Evolutionary conservation across 768 basidiomycete genomes (phyloP).

Genomic region (Omphalotus guepiniiformis): DNA sequence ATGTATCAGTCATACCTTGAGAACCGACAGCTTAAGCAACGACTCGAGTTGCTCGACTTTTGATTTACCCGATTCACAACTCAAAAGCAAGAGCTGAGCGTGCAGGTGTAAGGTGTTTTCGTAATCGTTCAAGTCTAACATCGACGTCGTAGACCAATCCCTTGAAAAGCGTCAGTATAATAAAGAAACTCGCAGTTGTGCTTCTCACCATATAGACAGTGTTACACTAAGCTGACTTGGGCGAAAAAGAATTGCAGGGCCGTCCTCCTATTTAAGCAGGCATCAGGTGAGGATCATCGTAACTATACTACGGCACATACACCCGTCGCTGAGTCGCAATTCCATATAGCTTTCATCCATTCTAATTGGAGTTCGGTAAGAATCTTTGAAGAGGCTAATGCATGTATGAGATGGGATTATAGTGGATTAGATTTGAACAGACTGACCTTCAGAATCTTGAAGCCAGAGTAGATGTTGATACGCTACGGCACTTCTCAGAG

Average conservation of each 20-base stretch:
- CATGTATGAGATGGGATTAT: neutral
- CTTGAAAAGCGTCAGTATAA: slow-evolving; percentile 28
- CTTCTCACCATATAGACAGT: slow-evolving; percentile 37
- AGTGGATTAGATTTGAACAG: neutral
- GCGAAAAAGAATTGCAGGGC: slow-evolving; percentile 32
- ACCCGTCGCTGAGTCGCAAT: too few relatives aligned
- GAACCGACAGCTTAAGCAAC: slow-evolving; percentile 36
- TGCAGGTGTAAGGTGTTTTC: slow-evolving; percentile 33
- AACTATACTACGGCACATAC: too few relatives aligned
- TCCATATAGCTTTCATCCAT: neutral
- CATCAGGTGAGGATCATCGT: too few relatives aligned
- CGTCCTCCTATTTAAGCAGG: slow-evolving; percentile 13
- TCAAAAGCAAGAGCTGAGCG: slow-evolving; percentile 32
- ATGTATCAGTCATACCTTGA: slow-evolving; percentile 30
- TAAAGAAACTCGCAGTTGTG: neutral
- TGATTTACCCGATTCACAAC: slow-evolving; percentile 31
- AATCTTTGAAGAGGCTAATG: neutral
- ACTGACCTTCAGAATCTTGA: slow-evolving; percentile 22
- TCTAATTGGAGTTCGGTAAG: neutral
- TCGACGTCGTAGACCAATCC: slow-evolving; percentile 34
- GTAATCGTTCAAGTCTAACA: slow-evolving; percentile 37
- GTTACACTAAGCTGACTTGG: slow-evolving; percentile 37
- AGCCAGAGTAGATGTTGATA: slow-evolving; percentile 38
- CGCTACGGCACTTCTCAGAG: slow-evolving; percentile 31
- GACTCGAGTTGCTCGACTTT: slow-evolving; percentile 40